phyloP scores from a whole-genome alignment of 176 grass and related monocot genomes.

The Cymbopogon citratus region DNA sequence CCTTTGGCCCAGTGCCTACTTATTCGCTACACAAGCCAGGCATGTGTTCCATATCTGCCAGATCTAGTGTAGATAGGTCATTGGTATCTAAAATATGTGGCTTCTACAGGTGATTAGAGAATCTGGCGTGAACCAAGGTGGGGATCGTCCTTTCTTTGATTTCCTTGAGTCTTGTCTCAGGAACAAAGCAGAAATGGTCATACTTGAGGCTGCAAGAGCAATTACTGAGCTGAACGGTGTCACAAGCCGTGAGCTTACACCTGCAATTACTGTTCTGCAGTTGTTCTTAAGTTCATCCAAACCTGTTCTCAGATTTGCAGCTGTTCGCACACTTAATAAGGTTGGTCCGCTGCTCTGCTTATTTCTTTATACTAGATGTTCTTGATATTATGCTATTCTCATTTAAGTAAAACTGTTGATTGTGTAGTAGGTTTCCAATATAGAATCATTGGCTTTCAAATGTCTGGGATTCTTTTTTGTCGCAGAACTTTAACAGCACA shows the following conservation, averaged over 20 bases:
- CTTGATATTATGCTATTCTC: background rate
- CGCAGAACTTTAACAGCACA: background rate
- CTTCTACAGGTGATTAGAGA: slow-evolving; percentile 85
- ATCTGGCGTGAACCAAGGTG: slow-evolving; percentile 66
- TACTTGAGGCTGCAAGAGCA: slow-evolving; percentile 93
- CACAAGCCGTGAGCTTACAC: slow-evolving; percentile 88
- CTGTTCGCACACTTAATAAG: slow-evolving; percentile 96
- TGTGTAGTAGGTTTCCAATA: background rate
- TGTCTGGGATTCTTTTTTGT: background rate
- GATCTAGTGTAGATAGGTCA: background rate
- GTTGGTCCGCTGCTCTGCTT: slow-evolving; percentile 24
- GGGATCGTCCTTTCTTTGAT: slow-evolving; percentile 95
- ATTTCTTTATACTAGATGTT: background rate
- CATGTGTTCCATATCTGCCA: slow-evolving; percentile 34
- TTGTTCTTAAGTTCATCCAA: slow-evolving; percentile 99
- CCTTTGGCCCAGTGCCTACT: slow-evolving; percentile 93
- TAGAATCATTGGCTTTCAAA: background rate
- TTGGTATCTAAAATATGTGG: slow-evolving; percentile 12
- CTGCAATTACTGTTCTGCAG: slow-evolving; percentile 94
- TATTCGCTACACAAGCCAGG: slow-evolving; percentile 95
- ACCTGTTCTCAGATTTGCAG: slow-evolving; percentile 94
- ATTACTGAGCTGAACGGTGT: slow-evolving; percentile 96
- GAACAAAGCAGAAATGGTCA: slow-evolving; percentile 98
- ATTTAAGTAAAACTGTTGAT: background rate
- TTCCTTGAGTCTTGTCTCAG: slow-evolving; percentile 89